Conservation (phyloP, 768 basidiomycete genomes). For the Tylopilus felleus region DNA sequence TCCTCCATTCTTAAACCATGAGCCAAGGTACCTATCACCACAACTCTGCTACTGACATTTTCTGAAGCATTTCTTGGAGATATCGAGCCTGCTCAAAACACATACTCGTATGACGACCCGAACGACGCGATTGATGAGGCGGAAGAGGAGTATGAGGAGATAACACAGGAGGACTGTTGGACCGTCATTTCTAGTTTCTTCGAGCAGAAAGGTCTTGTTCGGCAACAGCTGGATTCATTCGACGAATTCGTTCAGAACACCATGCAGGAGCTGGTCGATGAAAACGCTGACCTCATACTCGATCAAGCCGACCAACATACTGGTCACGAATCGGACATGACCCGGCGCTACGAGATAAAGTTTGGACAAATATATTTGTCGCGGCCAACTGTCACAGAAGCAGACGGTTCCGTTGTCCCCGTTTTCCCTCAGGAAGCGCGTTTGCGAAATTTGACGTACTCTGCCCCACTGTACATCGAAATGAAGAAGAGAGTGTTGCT, state of each 20-base stretch:
- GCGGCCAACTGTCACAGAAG: constrained; percentile 90
- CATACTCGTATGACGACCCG: constrained; percentile 57
- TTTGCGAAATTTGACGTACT: constrained; percentile 92
- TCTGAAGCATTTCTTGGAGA: constrained; percentile 44
- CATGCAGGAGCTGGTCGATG: constrained; percentile 98
- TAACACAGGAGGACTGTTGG: constrained; percentile 94
- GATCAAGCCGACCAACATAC: constrained; percentile 97
- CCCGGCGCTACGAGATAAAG: constrained; percentile 93
- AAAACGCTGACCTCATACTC: constrained; percentile 90
- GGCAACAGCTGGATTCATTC: constrained; percentile 96
- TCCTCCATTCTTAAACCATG: constrained; percentile 16
- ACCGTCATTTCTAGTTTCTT: constrained; percentile 96
- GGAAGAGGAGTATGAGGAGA: constrained; percentile 65
- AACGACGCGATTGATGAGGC: constrained; percentile 50
- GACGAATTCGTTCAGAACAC: constrained; percentile 99
- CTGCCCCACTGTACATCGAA: constrained; percentile 92
- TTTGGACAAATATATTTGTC: constrained; percentile 98
- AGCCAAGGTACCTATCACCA: constrained; percentile 29
- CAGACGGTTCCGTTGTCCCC: constrained; percentile 89
- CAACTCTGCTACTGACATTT: constrained; percentile 22
- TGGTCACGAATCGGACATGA: constrained; percentile 76
- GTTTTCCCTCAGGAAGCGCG: constrained; percentile 97
- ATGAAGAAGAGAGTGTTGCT: constrained; percentile 84
- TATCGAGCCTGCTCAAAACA: constrained; percentile 42
- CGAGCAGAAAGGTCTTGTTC: constrained; percentile 94